Evolutionary conservation across 2,329 filamentous ascomycete genomes (phyloP).

Genomic region (Pestalotiopsis sp.): DNA sequence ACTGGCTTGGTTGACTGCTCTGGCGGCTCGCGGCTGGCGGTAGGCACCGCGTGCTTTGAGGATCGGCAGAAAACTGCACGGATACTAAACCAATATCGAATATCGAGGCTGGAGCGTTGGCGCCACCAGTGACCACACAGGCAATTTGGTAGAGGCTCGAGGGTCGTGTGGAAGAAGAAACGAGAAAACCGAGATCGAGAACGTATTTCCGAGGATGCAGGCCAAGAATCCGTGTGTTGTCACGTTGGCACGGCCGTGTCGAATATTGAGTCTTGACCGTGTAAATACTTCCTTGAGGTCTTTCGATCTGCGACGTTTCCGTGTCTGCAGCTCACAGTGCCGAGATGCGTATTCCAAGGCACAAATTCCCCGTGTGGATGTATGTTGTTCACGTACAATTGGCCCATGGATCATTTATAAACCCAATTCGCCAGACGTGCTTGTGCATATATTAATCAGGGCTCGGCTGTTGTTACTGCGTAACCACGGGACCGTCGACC

Average conservation of each 20-base stretch:
- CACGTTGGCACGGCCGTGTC: background rate
- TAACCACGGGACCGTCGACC: background rate
- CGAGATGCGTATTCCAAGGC: background rate
- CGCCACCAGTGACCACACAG: background rate
- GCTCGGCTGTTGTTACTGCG: background rate
- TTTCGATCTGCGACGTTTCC: background rate
- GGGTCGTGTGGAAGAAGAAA: background rate
- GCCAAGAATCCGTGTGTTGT: background rate
- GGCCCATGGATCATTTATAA: background rate
- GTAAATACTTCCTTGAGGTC: background rate
- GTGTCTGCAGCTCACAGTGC: background rate
- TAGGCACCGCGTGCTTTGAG: background rate
- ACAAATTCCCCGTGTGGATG: background rate
- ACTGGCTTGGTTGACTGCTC: background rate
- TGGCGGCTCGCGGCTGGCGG: background rate
- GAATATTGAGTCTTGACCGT: background rate
- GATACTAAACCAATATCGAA: background rate
- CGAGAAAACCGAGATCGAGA: background rate
- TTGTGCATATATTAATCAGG: background rate
- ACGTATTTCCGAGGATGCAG: background rate
- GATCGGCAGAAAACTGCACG: background rate
- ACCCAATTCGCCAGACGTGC: background rate
- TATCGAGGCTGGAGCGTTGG: background rate
- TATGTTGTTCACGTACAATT: background rate
- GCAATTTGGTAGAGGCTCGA: background rate